Conservation (phyloP, 1,284 basidiomycete species). For the Irpex sp. region DNA sequence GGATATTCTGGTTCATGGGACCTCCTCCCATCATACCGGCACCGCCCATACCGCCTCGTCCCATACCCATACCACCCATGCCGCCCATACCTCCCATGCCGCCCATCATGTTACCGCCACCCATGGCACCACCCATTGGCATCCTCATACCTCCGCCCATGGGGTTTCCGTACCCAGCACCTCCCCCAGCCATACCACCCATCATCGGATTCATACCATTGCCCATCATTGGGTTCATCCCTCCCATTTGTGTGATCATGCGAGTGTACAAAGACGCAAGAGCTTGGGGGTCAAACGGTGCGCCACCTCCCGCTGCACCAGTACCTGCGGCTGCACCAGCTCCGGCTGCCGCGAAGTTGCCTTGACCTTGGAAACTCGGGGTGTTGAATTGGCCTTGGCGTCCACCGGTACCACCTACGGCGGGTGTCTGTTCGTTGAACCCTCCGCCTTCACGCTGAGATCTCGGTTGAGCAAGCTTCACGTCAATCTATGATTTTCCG, state of each 20-base stretch:
- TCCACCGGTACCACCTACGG: slow-evolving; percentile 18
- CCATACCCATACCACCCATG: slow-evolving; percentile 37
- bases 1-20: slow-evolving; percentile 52
- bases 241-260: slow-evolving; percentile 75
- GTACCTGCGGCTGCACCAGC: slow-evolving; percentile 20
- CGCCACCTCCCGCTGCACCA: slow-evolving; percentile 32
- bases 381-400: slow-evolving; percentile 21
- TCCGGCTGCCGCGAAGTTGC: slow-evolving; percentile 15
- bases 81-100: slow-evolving; percentile 36
- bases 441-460: slow-evolving; percentile 61
- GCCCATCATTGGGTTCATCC: slow-evolving; percentile 37
- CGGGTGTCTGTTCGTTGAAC: slow-evolving; percentile 29
- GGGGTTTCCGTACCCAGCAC: slow-evolving; percentile 27
- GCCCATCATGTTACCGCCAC: slow-evolving; percentile 38
- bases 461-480: slow-evolving; percentile 89
- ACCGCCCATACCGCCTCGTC: slow-evolving; percentile 25
- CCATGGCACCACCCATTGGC: slow-evolving; percentile 23
- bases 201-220: slow-evolving; percentile 43
- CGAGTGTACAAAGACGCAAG: slow-evolving; percentile 78
- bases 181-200: slow-evolving; percentile 32
- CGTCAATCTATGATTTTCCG: slow-evolving; percentile 70
- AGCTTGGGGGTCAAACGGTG: slow-evolving; percentile 78
- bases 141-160: slow-evolving; percentile 33
- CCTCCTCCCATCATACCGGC: slow-evolving; percentile 29
- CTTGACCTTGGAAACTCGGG: slow-evolving; percentile 25